These are phyloP conservation scores for Niveomyces coronatus DNA, from an alignment of 2,329 filamentous ascomycete species.

Conservation along the genomic window DNA sequence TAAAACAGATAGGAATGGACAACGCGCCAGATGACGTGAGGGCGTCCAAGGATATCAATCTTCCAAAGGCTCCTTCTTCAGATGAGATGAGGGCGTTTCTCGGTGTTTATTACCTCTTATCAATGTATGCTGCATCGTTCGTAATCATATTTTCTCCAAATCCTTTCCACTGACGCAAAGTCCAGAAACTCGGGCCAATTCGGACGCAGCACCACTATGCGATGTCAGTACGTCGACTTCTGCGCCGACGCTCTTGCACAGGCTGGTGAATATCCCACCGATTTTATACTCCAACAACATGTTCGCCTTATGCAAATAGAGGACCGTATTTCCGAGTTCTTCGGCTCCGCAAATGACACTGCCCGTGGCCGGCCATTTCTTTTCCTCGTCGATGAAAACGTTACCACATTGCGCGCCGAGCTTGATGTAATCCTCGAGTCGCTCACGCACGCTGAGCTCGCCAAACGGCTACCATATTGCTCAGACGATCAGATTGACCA, in stretches of 20 bases:
- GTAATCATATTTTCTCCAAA: not conserved
- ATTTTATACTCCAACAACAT: slow-evolving; percentile 24
- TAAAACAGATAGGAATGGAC: slow-evolving; percentile 10
- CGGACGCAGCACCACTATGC: slow-evolving; percentile 23
- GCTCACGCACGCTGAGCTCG: slow-evolving; percentile 17
- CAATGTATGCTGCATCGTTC: too few relatives aligned
- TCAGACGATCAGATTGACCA: slow-evolving; percentile 9
- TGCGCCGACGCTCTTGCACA: slow-evolving; percentile 22
- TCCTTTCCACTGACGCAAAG: not conserved
- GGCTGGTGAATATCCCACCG: slow-evolving; percentile 17
- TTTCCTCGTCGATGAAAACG: slow-evolving; percentile 23
- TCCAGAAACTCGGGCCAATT: slow-evolving; percentile 28
- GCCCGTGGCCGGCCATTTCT: slow-evolving; percentile 20
- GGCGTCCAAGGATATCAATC: slow-evolving; percentile 12
- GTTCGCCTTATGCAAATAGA: slow-evolving; percentile 25
- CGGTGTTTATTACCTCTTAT: slow-evolving; percentile 29
- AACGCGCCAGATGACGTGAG: slow-evolving; percentile 8
- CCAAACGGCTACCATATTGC: slow-evolving; percentile 7
- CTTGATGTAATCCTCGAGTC: slow-evolving; percentile 23
- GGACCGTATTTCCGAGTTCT: slow-evolving; percentile 23
- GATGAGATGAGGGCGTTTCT: slow-evolving; percentile 29
- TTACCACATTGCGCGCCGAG: slow-evolving; percentile 22
- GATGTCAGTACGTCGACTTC: slow-evolving; percentile 21
- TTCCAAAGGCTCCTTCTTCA: slow-evolving; percentile 18
- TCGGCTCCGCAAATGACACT: slow-evolving; percentile 21